These are phyloP conservation scores for Carex cristatella DNA, from an alignment of 176 grass and related monocot species.

Conservation along the genomic window DNA sequence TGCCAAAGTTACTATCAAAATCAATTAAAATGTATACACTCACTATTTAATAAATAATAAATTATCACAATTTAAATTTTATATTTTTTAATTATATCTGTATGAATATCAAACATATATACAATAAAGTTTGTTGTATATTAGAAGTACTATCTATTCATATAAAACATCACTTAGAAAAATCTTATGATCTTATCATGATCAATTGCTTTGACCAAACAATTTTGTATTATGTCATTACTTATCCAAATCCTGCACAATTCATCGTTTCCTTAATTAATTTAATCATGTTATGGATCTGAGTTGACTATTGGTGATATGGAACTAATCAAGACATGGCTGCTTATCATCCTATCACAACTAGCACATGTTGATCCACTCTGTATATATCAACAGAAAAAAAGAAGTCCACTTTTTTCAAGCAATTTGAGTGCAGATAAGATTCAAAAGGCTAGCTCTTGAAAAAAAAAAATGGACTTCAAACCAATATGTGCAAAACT, in stretches of 20 bases:
- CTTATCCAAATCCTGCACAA: not conserved
- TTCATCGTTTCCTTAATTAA: not conserved
- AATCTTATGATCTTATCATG: not conserved
- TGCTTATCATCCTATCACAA: not conserved
- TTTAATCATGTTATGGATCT: not conserved
- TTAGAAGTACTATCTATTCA: not conserved
- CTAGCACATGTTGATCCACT: not conserved
- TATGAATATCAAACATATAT: not conserved
- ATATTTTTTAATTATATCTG: too few species aligned
- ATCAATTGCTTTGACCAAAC: not conserved
- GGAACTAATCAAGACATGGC: not conserved
- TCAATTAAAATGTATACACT: too few species aligned
- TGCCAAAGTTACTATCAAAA: too few species aligned
- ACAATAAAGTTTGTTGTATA: not conserved
- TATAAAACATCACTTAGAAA: not conserved
- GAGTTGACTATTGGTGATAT: not conserved
- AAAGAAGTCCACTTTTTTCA: not conserved
- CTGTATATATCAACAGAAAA: not conserved
- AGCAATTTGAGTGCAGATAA: not conserved
- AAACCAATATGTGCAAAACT: too few species aligned
- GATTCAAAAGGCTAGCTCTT: not conserved
- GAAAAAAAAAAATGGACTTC: too few species aligned
- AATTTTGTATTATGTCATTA: not conserved
- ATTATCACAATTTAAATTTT: too few species aligned
- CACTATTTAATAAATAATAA: too few species aligned